Conservation (phyloP, 352 stramenopile species). For the Globisporangium splendens region DNA sequence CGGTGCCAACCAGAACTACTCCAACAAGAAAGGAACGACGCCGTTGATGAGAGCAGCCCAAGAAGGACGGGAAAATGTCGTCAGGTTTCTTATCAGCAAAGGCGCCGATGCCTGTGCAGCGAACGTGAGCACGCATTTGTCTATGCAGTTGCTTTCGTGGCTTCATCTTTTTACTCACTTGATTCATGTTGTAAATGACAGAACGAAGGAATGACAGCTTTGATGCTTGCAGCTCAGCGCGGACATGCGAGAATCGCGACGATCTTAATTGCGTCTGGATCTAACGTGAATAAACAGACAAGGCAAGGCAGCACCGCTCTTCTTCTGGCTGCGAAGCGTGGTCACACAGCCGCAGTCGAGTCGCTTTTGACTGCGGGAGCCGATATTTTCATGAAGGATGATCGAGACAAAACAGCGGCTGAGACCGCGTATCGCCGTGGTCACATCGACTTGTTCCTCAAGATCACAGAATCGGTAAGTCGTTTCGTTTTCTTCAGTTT, state of each 20-base stretch:
- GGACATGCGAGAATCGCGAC: slow-evolving; percentile 80
- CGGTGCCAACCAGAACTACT: slow-evolving; percentile 74
- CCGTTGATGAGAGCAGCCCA: slow-evolving; percentile 84
- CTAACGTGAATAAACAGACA: slow-evolving; percentile 87
- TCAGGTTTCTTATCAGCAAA: slow-evolving; percentile 72
- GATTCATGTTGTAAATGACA: slow-evolving; percentile 5
- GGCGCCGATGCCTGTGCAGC: slow-evolving; percentile 64
- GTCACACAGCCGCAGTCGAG: slow-evolving; percentile 75
- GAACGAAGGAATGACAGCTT: slow-evolving; percentile 87
- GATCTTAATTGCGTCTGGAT: slow-evolving; percentile 75
- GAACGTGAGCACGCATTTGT: slow-evolving; percentile 33
- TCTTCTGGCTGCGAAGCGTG: slow-evolving; percentile 76
- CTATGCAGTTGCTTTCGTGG: not conserved
- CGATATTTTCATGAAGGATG: slow-evolving; percentile 87
- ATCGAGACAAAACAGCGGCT: slow-evolving; percentile 81
- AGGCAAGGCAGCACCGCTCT: slow-evolving; percentile 84
- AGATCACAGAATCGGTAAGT: slow-evolving; percentile 74
- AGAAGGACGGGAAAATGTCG: slow-evolving; percentile 75
- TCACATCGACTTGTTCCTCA: slow-evolving; percentile 80
- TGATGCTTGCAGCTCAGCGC: slow-evolving; percentile 84
- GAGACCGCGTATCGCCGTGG: slow-evolving; percentile 78
- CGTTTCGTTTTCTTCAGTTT: not conserved
- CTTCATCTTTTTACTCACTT: not conserved
- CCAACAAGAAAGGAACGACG: slow-evolving; percentile 86
- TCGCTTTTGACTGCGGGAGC: slow-evolving; percentile 74